Conservation (phyloP, 768 basidiomycete genomes). For the Rhodotorula taiwanensis region DNA sequence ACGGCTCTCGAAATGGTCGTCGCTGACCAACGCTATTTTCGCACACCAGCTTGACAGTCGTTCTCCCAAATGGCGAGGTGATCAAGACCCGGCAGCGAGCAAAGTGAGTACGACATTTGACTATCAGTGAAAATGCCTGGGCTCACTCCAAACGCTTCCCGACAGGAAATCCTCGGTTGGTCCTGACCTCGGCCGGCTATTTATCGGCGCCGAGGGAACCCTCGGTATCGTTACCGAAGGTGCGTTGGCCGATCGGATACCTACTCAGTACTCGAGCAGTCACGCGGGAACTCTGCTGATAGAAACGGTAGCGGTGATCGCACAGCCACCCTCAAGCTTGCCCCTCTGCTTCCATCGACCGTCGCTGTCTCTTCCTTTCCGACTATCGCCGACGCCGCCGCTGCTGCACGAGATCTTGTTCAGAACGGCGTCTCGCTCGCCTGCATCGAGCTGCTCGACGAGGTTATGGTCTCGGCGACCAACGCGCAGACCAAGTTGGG, state of each 20-base stretch:
- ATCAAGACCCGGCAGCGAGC: conserved; percentile 69
- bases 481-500: conserved; percentile 13
- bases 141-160: background rate
- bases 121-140: background rate
- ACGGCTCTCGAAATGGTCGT: too few species aligned
- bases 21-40: background rate
- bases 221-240: conserved; percentile 77
- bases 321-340: conserved; percentile 68
- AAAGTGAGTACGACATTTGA: conserved; percentile 17
- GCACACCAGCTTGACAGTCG: conserved; percentile 49
- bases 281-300: conserved; percentile 47
- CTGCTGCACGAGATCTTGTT: conserved; percentile 76
- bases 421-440: conserved; percentile 65
- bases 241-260: background rate
- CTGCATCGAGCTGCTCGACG: conserved; percentile 82
- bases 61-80: conserved; percentile 79
- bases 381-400: conserved; percentile 67
- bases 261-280: background rate
- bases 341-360: conserved; percentile 70
- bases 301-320: conserved; percentile 24
- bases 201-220: conserved; percentile 54
- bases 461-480: conserved; percentile 43
- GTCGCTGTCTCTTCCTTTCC: conserved; percentile 86
- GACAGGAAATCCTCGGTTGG: conserved; percentile 76
- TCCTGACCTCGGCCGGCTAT: conserved; percentile 53